A percentile compares a stretch with the other conserved stretches of the same genome.
These are phyloP conservation scores for Houttuynia cordata DNA, from an alignment of 164 flowering plant genomes.

Conservation along the genomic window DNA sequence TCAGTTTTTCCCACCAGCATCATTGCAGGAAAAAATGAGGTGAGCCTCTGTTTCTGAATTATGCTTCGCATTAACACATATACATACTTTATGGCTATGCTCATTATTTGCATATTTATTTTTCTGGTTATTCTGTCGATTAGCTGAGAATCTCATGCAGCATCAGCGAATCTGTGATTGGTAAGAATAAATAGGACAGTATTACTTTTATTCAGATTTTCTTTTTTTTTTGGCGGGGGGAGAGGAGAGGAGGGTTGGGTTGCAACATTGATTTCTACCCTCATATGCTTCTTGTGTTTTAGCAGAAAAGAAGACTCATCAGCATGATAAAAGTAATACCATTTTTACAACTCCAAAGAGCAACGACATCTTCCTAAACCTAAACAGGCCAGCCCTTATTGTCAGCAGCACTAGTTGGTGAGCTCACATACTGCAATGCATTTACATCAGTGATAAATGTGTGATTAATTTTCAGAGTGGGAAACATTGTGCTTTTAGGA, in stretches of 20 bases:
- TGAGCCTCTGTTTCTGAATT: slow-evolving; percentile 10
- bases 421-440: slow-evolving; percentile 12
- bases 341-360: slow-evolving; percentile 40
- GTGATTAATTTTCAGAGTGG: neutral
- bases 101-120: neutral
- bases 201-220: neutral
- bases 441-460: too few relatives aligned
- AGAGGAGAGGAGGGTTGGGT: too few relatives aligned
- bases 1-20: slow-evolving; percentile 77
- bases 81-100: neutral
- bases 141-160: slow-evolving; percentile 28
- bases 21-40: slow-evolving; percentile 79
- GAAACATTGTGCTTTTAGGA: too few relatives aligned
- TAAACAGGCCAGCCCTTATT: slow-evolving; percentile 72
- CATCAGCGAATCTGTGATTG: slow-evolving; percentile 49
- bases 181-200: slow-evolving; percentile 21
- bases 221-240: neutral
- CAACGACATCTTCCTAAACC: slow-evolving; percentile 31
- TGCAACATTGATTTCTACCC: neutral
- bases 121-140: slow-evolving; percentile 69
- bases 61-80: neutral
- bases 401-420: slow-evolving; percentile 99
- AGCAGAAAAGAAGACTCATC: neutral
- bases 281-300: neutral
- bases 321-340: slow-evolving; percentile 16